These are phyloP conservation scores for Spongospora subterranea DNA, from an alignment of 208 protist species.

Conservation along the genomic window DNA sequence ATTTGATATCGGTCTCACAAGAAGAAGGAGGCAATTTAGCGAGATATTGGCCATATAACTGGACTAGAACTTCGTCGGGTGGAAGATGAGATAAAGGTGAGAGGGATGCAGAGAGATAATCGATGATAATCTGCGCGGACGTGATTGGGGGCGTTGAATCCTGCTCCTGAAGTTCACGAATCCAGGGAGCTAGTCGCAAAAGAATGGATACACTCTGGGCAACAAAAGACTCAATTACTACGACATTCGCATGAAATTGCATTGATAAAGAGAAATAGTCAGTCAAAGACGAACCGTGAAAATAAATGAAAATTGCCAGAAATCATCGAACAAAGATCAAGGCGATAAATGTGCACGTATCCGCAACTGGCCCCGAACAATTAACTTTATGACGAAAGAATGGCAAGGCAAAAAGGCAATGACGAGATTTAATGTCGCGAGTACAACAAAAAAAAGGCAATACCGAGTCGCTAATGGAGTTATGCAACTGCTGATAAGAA, in stretches of 20 bases:
- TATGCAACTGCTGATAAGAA: neutral
- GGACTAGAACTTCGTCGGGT: too few relatives aligned
- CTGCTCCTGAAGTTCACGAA: neutral
- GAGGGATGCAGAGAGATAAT: neutral
- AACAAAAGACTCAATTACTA: neutral
- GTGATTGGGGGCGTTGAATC: neutral
- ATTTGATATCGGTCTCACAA: too few relatives aligned
- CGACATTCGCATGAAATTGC: neutral
- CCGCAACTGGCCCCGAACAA: too few relatives aligned
- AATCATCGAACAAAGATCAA: too few relatives aligned
- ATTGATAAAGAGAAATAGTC: neutral
- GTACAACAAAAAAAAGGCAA: too few relatives aligned
- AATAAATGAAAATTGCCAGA: too few relatives aligned
- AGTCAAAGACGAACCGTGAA: neutral
- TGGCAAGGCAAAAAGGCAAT: too few relatives aligned
- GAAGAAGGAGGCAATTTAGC: too few relatives aligned
- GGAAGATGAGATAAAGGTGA: neutral
- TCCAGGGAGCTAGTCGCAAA: neutral
- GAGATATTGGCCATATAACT: too few relatives aligned
- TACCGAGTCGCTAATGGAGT: neutral
- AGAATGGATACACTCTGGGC: neutral
- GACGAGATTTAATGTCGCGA: too few relatives aligned
- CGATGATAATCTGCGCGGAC: neutral
- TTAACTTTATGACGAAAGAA: too few relatives aligned
- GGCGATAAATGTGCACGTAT: too few relatives aligned